These are phyloP conservation scores for Penicillium hesseltinei DNA, from an alignment of 2,329 filamentous ascomycete genomes.

Conservation along the genomic window DNA sequence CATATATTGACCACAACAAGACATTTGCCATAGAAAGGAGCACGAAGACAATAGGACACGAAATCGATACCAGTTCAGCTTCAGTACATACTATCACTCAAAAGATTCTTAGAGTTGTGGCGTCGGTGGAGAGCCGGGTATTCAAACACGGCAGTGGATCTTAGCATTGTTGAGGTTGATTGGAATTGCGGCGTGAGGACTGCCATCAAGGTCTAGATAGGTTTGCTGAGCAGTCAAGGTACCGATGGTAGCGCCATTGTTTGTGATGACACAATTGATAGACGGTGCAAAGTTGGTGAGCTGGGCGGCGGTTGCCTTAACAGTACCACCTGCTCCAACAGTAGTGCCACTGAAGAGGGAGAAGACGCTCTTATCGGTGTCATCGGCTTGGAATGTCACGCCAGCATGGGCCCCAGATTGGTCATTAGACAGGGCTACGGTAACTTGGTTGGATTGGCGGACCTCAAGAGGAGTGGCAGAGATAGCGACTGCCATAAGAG, in stretches of 20 bases:
- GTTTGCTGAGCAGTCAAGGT: constrained; percentile 10
- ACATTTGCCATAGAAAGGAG: not conserved
- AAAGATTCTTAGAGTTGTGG: too few species aligned
- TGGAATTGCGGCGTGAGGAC: not conserved
- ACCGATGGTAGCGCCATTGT: constrained; percentile 4
- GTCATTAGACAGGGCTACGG: constrained; percentile 15
- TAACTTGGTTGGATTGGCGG: constrained; percentile 2
- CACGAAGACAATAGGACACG: not conserved
- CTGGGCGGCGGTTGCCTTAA: constrained; percentile 13
- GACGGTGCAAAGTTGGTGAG: constrained; percentile 7
- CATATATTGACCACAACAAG: not conserved
- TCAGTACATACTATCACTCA: too few species aligned
- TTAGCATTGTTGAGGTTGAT: constrained; percentile 7
- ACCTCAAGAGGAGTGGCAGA: constrained; percentile 7
- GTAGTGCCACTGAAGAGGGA: constrained; percentile 8
- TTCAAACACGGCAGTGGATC: constrained; percentile 8
- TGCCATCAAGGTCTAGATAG: constrained; percentile 14
- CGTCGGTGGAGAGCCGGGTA: too few species aligned
- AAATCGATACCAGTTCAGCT: not conserved
- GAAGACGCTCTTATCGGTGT: constrained; percentile 3
- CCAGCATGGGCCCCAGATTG: constrained; percentile 11
- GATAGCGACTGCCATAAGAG: constrained; percentile 32
- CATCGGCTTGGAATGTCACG: constrained; percentile 7
- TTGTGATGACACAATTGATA: constrained; percentile 12
- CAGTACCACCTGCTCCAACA: constrained; percentile 10